phyloP scores from a whole-genome alignment of 768 basidiomycete species.

The Hericium rajendrae region DNA sequence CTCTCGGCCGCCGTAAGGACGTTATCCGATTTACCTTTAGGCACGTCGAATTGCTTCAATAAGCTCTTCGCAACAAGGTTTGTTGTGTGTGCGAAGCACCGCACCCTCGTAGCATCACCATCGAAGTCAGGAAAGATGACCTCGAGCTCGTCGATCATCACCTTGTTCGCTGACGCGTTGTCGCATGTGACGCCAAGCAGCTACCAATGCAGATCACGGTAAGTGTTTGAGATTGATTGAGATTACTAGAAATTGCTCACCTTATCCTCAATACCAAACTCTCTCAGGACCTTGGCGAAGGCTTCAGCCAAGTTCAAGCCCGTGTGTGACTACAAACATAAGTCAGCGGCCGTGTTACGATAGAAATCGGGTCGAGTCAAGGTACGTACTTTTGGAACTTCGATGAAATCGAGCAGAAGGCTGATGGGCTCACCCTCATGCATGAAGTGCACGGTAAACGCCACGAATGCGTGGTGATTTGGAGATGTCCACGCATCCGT shows the following conservation, averaged over 20 bases:
- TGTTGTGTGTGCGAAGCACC: constrained; percentile 32
- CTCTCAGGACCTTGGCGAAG: constrained; percentile 17
- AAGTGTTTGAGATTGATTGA: constrained; percentile 12
- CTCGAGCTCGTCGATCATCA: constrained; percentile 23
- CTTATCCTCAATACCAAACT: constrained; percentile 22
- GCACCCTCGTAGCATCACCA: constrained; percentile 16
- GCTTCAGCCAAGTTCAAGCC: constrained; percentile 19
- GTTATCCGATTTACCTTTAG: background rate
- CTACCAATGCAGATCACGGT: constrained; percentile 5
- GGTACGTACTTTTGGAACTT: constrained; percentile 21
- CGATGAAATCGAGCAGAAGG: constrained; percentile 28
- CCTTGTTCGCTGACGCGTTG: constrained; percentile 28
- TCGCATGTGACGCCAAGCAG: constrained; percentile 21
- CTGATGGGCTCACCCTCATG: constrained; percentile 18
- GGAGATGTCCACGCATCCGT: constrained; percentile 31
- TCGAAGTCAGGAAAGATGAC: constrained; percentile 15
- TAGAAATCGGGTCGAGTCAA: background rate
- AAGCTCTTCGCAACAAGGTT: constrained; percentile 28
- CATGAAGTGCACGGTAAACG: constrained; percentile 25
- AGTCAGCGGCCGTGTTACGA: background rate
- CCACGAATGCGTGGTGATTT: constrained; percentile 25
- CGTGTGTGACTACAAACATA: constrained; percentile 19
- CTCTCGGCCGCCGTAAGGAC: too few relatives aligned
- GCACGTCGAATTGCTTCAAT: constrained; percentile 25
- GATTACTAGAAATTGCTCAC: background rate